Evolutionary conservation across 1,284 basidiomycete genomes (phyloP), one percentile per base, ranked within the genome.

Genomic region (Tylopilus sp.): DNA sequence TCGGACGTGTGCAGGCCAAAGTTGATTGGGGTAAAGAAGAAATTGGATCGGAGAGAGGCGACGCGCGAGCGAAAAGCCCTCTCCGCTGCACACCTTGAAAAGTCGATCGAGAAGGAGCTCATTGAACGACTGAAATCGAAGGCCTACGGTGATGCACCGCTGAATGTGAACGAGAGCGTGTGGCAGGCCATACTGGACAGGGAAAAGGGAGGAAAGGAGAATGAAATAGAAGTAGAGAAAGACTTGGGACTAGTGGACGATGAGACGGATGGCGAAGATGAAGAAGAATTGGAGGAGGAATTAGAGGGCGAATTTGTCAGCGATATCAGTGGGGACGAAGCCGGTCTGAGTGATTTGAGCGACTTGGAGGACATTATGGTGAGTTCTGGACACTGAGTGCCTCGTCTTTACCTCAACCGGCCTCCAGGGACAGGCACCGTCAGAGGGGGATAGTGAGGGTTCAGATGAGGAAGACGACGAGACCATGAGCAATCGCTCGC

Each of bases 151-250:
- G 98, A 99, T 75, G 94, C 95, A 38, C 98, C 97, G 26, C 86
- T 99, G 51, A 99, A 99, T 80, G 97, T 99, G 69, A 99, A 99
- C 81, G 98, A 99, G 82, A 92, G 89, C 53, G 96, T 99, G 7
- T 99, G 98, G 98, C 89, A 92, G 71, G 90, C 93, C 9, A 91
- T 98, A 53, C 82, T 98, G 58, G 95, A 97, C 75, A 85, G 90
- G 64, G 94, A 96, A 75, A 87, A 86, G 71, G 80, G 81, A n/a
- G 83, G 77, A 61, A 85, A 86, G 36, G 75, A 78, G 36, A 84
- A 82, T 67, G 79, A 82, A 60, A 71, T 82, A 53, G 84, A 88
- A 67, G 83, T 83, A 68, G 86, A 86, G 70, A 80, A 82, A 68
- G 80, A 83, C 65, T 81, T 84, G 63, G 83, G 83, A 57, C 76